Percentiles rank a stretch among this genome's conserved stretches.
Conservation (phyloP, 129 eudicot species). For the Artemisia argyi region DNA sequence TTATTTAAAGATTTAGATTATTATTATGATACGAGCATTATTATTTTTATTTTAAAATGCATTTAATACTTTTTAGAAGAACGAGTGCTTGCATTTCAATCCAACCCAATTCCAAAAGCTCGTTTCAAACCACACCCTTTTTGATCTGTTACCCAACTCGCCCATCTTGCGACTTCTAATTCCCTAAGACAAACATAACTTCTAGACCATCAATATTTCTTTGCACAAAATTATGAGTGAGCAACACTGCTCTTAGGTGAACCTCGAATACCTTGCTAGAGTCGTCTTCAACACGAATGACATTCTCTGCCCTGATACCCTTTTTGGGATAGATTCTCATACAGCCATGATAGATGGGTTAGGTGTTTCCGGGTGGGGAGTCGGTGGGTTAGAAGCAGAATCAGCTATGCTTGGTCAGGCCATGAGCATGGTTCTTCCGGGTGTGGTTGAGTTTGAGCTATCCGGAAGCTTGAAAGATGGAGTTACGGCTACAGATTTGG, state of each 20-base stretch:
- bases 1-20: no score
- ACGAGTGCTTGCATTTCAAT: no score
- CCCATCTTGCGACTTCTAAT: no score
- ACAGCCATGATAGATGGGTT: conserved; percentile 99
- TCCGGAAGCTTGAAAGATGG: conserved; percentile 65
- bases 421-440: conserved; percentile 74
- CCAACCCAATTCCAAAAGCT: no score
- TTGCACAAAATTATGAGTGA: no score
- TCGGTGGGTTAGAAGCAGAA: conserved; percentile 99
- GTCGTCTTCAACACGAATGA: conserved; percentile 91
- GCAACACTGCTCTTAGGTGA: conserved; percentile 53
- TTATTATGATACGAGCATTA: no score
- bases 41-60: no score
- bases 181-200: no score
- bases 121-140: no score
- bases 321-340: conserved; percentile 96
- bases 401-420: conserved; percentile 99
- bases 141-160: no score
- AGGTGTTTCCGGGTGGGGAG: conserved; percentile 99
- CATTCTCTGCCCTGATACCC: conserved; percentile 90
- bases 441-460: conserved; percentile 72
- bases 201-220: no score
- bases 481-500: conserved; percentile 72
- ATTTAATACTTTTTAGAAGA: no score
- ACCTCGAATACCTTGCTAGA: conserved; percentile 94